Conservation (phyloP, 805 yeast species). For the Schwanniomyces vanrijiae region DNA sequence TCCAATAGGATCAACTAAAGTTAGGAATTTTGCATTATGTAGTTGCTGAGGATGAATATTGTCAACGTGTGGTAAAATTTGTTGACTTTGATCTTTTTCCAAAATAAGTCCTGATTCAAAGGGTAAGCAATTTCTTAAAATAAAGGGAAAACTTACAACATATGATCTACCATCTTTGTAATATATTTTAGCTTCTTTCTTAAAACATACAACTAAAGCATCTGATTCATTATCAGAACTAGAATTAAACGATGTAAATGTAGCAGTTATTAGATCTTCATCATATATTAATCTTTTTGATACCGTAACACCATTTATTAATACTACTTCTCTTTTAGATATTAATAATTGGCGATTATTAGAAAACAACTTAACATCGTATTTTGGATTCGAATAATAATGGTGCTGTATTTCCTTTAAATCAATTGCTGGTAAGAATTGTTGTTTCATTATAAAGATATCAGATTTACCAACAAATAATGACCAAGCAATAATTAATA, state of each 20-base stretch:
- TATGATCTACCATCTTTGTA: constrained; percentile 58
- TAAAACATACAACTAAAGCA: constrained; percentile 57
- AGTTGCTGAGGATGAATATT: constrained; percentile 19
- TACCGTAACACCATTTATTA: constrained; percentile 48
- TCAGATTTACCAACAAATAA: background rate
- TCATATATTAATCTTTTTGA: constrained; percentile 51
- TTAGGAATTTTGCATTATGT: constrained; percentile 48
- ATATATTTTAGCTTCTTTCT: constrained; percentile 63
- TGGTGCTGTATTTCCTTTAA: constrained; percentile 26
- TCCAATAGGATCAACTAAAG: constrained; percentile 71
- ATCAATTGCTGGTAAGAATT: constrained; percentile 31
- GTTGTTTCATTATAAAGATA: background rate
- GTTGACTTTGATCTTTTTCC: constrained; percentile 44
- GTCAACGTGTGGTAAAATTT: constrained; percentile 6
- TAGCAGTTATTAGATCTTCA: constrained; percentile 56
- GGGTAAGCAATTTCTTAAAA: constrained; percentile 57
- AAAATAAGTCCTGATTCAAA: constrained; percentile 68
- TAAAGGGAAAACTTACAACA: constrained; percentile 69
- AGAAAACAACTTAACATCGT: constrained; percentile 21
- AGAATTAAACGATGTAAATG: constrained; percentile 53
- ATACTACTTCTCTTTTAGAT: constrained; percentile 40
- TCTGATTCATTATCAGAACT: constrained; percentile 8
- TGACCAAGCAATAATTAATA: background rate
- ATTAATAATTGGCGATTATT: constrained; percentile 35
- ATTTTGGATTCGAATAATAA: constrained; percentile 14